These are phyloP conservation scores for Buxus sempervirens DNA, from an alignment of 164 flowering plant species.

Conservation along the genomic window DNA sequence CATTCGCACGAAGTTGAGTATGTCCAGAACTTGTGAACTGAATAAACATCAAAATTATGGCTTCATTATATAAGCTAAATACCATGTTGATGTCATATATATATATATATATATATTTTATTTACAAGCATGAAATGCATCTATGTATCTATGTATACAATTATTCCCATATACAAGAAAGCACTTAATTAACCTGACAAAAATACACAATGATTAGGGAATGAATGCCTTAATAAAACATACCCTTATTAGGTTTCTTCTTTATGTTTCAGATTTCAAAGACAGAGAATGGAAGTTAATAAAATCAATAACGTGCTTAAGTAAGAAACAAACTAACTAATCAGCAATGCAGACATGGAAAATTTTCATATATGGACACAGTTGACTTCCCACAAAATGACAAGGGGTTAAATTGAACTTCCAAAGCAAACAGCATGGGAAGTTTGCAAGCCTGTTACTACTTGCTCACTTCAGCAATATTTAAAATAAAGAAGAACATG, in stretches of 20 bases:
- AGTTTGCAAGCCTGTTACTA: background rate
- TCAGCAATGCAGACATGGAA: background rate
- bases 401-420: background rate
- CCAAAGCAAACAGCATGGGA: background rate
- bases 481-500: background rate
- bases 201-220: no score
- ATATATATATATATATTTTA: no score
- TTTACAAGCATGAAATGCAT: background rate
- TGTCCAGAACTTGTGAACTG: conserved; percentile 82
- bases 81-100: background rate
- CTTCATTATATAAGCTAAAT: background rate
- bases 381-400: background rate
- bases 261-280: background rate
- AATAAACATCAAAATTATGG: conserved; percentile 11
- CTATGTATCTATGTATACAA: background rate
- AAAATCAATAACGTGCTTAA: background rate
- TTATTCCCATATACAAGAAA: background rate
- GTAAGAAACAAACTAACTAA: background rate
- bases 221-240: background rate
- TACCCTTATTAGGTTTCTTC: background rate
- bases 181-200: no score
- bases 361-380: background rate
- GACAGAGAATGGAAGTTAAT: background rate
- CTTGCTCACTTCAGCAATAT: background rate
- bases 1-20: conserved; percentile 61